These are phyloP conservation scores for Hypomontagnella monticulosa DNA, from an alignment of 495 filamentous ascomycete species.

Conservation along the genomic window DNA sequence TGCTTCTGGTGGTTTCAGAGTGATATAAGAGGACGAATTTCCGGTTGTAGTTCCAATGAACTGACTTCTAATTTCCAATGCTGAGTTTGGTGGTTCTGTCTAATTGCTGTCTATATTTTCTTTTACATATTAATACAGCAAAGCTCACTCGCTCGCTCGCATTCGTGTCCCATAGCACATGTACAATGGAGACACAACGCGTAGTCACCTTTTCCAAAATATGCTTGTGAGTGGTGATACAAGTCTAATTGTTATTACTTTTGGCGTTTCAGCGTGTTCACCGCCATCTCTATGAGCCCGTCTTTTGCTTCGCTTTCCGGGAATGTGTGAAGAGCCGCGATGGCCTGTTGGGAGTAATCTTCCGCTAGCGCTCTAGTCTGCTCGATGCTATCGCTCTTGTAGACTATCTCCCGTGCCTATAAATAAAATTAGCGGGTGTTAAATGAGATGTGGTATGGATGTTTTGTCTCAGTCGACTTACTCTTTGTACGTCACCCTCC, in stretches of 20 bases:
- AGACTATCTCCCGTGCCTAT: slow-evolving; percentile 86
- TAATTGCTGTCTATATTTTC: slow-evolving; percentile 28
- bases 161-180: slow-evolving; percentile 7
- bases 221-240: slow-evolving; percentile 22
- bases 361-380: slow-evolving; percentile 89
- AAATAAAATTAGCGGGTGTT: slow-evolving; percentile 12
- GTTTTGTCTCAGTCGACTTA: slow-evolving; percentile 55
- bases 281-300: slow-evolving; percentile 90
- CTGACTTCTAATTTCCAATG: slow-evolving; percentile 10
- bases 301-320: slow-evolving; percentile 92
- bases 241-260: slow-evolving; percentile 65
- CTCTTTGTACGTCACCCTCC: slow-evolving; percentile 84
- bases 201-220: slow-evolving; percentile 5
- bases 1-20: not conserved
- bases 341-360: slow-evolving; percentile 89
- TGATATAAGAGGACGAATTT: not conserved
- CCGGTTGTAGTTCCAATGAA: not conserved
- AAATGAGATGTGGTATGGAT: not conserved
- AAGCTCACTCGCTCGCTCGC: not conserved
- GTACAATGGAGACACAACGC: slow-evolving; percentile 2
- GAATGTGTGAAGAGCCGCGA: slow-evolving; percentile 79
- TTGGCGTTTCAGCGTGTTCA: slow-evolving; percentile 87
- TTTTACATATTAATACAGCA: slow-evolving; percentile 32
- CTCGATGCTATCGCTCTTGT: slow-evolving; percentile 83
- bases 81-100: slow-evolving; percentile 40